Base-by-base conservation (phyloP, 352 stramenopile species). In the Globisporangium solare region DNA sequence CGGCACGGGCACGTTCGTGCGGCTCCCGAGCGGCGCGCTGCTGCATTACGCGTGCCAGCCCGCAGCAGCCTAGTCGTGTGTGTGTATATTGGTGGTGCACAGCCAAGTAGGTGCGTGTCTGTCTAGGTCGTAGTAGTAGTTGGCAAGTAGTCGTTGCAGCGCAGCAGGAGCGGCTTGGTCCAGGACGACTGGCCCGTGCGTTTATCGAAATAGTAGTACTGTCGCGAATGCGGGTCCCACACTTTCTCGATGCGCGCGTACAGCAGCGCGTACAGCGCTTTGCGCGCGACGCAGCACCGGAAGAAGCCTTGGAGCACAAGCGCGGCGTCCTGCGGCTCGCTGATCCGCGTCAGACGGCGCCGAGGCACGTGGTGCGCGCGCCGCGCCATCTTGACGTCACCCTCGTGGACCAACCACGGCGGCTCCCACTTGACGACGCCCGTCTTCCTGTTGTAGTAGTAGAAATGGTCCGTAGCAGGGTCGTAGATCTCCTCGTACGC, bases 191-290 rank as follows among this genome's bases (percentile, higher is more conserved):
- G 71, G 15, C 73, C 73, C 32, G 70, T 91, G 54, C 74, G 66
- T 60, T 76, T 80, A 73, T 93, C 81, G 64, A 88, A 93, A 70
- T 92, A 92, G 68, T 90, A 92, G 51, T 78, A 91, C 42, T 83
- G 75, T 53, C 75, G 71, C 49, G 66, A 78, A 22, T 86, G 66
- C 4, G 73, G 64, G 51, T 92, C 83, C 56, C 73, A 90, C 10
- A 92, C 64, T 68, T 88, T 88, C 24, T 90, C 68, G 20, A 93
- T 79, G 27, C 79, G 81, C 18, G 59, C 52, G 24, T 70, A 51
- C 17, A 92, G 58, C 45, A 75, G 47, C 1, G 48, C 56, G 17
- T 80, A 63, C 12, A 89, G 67, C 37, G 80, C 55, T n/a, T 83
- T 74, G 21, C 74, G 68, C 10, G 79, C 80, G 11, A 59, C 35